Evolutionary conservation across 2,329 filamentous ascomycete species (phyloP), one percentile per base, ranked within the genome.

Genomic region (Dothistroma pini): DNA sequence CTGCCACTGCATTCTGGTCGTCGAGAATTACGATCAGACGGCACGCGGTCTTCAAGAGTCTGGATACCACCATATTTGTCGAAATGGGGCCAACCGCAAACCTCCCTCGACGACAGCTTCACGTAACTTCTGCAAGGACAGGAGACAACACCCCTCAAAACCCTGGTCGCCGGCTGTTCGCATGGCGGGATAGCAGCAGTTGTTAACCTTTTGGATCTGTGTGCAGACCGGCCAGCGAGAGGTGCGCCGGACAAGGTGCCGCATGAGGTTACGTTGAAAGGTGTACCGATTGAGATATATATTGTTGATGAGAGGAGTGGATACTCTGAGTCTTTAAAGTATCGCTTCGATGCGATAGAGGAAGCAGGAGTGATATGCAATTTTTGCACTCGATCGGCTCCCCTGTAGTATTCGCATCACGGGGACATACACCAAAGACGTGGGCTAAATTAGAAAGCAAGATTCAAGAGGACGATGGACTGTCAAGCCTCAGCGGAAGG

Each of bases 251-350:
- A 62, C 41, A 59, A 59, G 21, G 52, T 49, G n/a, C 64, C 58
- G 29, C 54, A 56, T 53, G 32, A 60, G 29, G 56, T 56, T 32
- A 58, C 64, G 12, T 52, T 59, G 53, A 62, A 59, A 54, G 59
- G 64, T 31, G 53, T 72, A 69, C 76, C 81, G 70, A 75, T 90
- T 14, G 83, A 91, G 41, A 86, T 93, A 55, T 91, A 88, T 22
- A 82, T 93, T 22, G 85, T 90, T 25, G 89, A 93, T 69, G 88
- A 92, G 74, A 80, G 88, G n/a, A 89, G 93, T 78, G 90, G 90
- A n/a, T 92, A 86, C 73, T 92, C 89, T 92, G 79, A 63, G 57
- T 53, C 6, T 11, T 1, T 54, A n/a, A n/a, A n/a, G n/a, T n/a
- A n/a, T 32, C 14, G 29, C 16, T 31, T 8, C 1, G 5, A 10